phyloP scores from a whole-genome alignment of 345 rosid genomes.

The Zanthoxylum bungeanum region DNA sequence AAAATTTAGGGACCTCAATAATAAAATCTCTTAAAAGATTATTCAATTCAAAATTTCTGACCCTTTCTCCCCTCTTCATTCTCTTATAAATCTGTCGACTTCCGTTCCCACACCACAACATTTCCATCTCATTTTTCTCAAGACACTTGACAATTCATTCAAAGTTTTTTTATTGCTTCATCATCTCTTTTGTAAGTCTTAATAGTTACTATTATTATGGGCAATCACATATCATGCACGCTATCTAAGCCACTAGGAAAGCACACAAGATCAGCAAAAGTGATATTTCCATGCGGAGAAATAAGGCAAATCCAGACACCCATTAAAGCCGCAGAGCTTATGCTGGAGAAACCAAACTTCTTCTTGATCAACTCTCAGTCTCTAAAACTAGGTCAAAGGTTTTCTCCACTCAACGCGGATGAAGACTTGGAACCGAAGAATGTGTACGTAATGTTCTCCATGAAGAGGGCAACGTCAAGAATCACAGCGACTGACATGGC shows the following conservation, averaged over 20 bases:
- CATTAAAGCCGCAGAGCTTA: constrained; percentile 76
- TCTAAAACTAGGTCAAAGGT: constrained; percentile 57
- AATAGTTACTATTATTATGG: constrained; percentile 46
- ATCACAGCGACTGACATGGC: constrained; percentile 70
- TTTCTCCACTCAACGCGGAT: constrained; percentile 71
- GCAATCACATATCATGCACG: constrained; percentile 68
- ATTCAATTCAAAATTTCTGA: background rate
- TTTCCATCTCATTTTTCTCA: background rate
- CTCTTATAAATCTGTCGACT: background rate
- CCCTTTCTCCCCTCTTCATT: background rate
- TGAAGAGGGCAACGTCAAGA: constrained; percentile 56
- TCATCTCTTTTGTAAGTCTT: background rate
- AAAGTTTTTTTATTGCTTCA: background rate
- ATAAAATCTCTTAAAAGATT: background rate
- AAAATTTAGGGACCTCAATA: background rate
- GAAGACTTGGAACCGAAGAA: constrained; percentile 64
- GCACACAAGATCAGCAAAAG: constrained; percentile 40
- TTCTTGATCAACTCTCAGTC: constrained; percentile 69
- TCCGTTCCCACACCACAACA: background rate
- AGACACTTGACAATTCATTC: background rate
- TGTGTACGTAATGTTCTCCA: constrained; percentile 71
- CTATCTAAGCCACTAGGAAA: constrained; percentile 38
- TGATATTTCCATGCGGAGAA: constrained; percentile 70
- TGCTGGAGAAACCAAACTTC: constrained; percentile 78
- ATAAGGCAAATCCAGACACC: constrained; percentile 48